These are phyloP conservation scores for Ceratocystis papillata DNA, from an alignment of 2,329 filamentous ascomycete species.

Conservation along the genomic window DNA sequence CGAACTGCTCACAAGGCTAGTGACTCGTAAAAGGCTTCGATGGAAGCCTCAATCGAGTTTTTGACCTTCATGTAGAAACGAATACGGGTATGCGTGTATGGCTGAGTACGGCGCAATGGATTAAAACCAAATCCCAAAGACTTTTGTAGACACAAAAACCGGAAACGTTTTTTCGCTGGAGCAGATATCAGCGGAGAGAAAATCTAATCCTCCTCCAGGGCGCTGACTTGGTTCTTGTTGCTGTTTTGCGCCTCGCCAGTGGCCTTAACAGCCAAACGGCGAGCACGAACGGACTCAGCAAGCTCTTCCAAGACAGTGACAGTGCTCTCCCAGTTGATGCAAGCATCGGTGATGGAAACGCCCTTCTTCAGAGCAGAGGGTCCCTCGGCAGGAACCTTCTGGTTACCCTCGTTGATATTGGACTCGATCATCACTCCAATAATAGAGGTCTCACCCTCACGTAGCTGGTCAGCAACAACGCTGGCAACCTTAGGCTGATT, in stretches of 20 bases:
- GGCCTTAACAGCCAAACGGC: slow-evolving; percentile 45
- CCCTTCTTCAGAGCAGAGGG: slow-evolving; percentile 70
- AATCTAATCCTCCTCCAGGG: slow-evolving; percentile 42
- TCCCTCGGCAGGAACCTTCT: slow-evolving; percentile 79
- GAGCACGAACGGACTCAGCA: slow-evolving; percentile 67
- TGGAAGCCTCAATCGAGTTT: background rate
- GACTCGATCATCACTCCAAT: slow-evolving; percentile 98
- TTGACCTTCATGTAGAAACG: background rate
- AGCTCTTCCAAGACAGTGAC: slow-evolving; percentile 72
- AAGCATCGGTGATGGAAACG: slow-evolving; percentile 91
- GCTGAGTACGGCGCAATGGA: background rate
- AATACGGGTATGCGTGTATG: background rate
- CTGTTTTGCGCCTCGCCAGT: slow-evolving; percentile 29
- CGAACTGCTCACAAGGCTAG: background rate
- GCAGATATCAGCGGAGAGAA: background rate
- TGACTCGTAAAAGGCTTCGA: background rate
- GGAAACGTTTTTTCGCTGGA: background rate
- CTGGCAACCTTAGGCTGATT: slow-evolving; percentile 93
- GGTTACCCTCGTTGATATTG: slow-evolving; percentile 83
- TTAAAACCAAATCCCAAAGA: background rate
- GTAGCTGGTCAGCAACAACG: slow-evolving; percentile 71
- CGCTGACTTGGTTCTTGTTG: slow-evolving; percentile 35
- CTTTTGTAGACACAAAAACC: background rate
- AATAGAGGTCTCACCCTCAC: slow-evolving; percentile 75
- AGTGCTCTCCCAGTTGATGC: slow-evolving; percentile 85